Base-by-base conservation (phyloP, 2,329 filamentous ascomycete species). In the Tolypocladium endophyticum region DNA sequence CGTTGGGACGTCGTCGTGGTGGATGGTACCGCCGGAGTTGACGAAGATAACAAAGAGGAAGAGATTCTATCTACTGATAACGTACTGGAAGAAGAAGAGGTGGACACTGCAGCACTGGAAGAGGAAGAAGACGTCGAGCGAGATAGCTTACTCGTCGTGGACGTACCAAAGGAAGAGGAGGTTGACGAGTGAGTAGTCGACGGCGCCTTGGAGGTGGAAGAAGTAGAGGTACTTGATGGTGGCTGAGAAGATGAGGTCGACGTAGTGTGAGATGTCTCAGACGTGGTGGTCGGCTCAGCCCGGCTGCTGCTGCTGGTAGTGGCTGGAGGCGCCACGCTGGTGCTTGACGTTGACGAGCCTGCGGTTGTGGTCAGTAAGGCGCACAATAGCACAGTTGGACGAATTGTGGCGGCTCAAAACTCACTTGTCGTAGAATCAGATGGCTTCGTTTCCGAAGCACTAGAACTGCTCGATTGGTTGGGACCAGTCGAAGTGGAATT, bases 31-130 rank as follows among this genome's bases (percentile, higher is more conserved):
- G 62, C 61, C 57, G 66, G 68, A 60, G 70, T 66, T 47, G 66
- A 65, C 60, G 71, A 65, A 59, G 73, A 71, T 14, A 23, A 45
- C 55, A 61, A 60, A 6, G 41, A 43, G 62, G 61, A 56, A 35
- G 50, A 45, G n/a, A 58, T 64, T 57, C 64, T 60, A 62, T 64
- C 64, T 64, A 64, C 65, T 64, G 65, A 65, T 66, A 67, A 71
- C 63, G 68, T 73, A 72, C 71, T 69, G 64, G 69, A 64, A 65
- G 67, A 64, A 65, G 67, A 65, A 61, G 70, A 66, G 59, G 69
- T 62, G 64, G 68, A 69, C 57, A 62, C 64, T 66, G 67, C 61
- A 64, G 64, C 64, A 70, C 66, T 67, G 52, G 62, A 62, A 58
- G 65, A 65, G 61, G 64, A 69, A 57, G 64, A 64, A 67, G 70